Base-by-base conservation (phyloP, 257 asterid genomes). In the Plantago elongata region DNA sequence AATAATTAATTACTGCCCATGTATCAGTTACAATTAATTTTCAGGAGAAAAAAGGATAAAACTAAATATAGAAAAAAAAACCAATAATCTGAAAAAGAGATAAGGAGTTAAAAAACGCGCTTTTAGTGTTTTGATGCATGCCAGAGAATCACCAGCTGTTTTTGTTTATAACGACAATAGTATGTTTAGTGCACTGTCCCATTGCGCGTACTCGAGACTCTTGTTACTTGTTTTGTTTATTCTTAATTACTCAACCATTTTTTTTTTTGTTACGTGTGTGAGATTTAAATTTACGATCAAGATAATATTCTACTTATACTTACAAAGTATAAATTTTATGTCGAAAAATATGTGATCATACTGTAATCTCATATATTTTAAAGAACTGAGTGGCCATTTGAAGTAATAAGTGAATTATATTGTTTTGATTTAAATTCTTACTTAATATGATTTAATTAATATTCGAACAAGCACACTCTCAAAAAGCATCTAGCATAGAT, bases 101-200 rank as follows among this genome's bases (percentile, higher is more conserved):
- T 5, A 55, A 51, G 15, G n/a, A 67, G 47, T 55, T 7, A 30
- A 22, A 51, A 75, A 69, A 80, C 94, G 90, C 94, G 90, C 73
- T 59, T 77, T 67, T 67, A 57, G 70, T 60, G 67, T 56, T 34
- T 34, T 51, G 69, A 64, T 71, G 86, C 74, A 61, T 38, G 82
- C 70, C 94, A 85, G 94, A 64, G 54, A 57, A 73, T 80, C 79
- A 77, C 71, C 75, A 83, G 86, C 94, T 85, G 89, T 79, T 71
- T 14, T 50, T 62, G 54, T 59, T 34, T 9, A 9, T 44, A 7
- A 43, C 48, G 42, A 57, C 47, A n/a, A 13, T 27, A 45, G 45
- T 44, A 43, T 45, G 54, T 58, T 38, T 27, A 46, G 11, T 34
- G 40, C 40, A 70, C 73, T 52, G 63, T 66, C 43, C 42, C 17